Evolutionary conservation across 768 basidiomycete genomes (phyloP), one percentile per base, ranked within the genome.

Genomic region (Mycena kentingensis): DNA sequence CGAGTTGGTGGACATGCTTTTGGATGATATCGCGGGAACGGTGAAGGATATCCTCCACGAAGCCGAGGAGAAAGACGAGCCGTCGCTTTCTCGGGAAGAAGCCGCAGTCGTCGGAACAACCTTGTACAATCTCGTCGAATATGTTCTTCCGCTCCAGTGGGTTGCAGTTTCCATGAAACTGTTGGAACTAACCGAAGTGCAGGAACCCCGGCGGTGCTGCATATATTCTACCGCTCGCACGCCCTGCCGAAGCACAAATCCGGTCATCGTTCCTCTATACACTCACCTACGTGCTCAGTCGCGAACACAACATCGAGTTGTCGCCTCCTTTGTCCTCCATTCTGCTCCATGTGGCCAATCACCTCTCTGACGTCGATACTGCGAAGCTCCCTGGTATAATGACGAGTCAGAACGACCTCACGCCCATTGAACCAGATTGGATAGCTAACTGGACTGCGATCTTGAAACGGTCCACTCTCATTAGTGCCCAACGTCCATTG

Each of bases 1-100:
- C 51, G 64, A 62, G 34, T 72, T 74, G 28, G 75, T 73, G 55
- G 84, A 85, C 55, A 77, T 73, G 46, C 76, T 91, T 38, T 61
- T 92, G 51, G 80, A 84, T 38, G 90, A 92, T 66, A 80, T 81
- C 5, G 82, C 87, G 2, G 82, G 84, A 0, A 78, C 87, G 5
- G 60, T 88, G 54, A 85, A 83, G 63, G 90, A 91, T 56, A 77
- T 89, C 4, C 76, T 89, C 13, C 84, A 87, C 59, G 87, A 89
- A 57, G 75, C 86, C 42, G 87, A 90, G 55, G 84, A 84, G 11
- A 87, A 90, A 31, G 78, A 77, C 15, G 63, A 62, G 29, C 60
- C 65, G 0, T 52, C 62, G 1, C 59, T 87, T 60, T 85, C 87
- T 46, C 83, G 87, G 52, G 85, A 88, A 58, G 89, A 89, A 61